These are phyloP conservation scores for Udeniomyces megalosporus DNA, from an alignment of 768 basidiomycete genomes.

Conservation along the genomic window DNA sequence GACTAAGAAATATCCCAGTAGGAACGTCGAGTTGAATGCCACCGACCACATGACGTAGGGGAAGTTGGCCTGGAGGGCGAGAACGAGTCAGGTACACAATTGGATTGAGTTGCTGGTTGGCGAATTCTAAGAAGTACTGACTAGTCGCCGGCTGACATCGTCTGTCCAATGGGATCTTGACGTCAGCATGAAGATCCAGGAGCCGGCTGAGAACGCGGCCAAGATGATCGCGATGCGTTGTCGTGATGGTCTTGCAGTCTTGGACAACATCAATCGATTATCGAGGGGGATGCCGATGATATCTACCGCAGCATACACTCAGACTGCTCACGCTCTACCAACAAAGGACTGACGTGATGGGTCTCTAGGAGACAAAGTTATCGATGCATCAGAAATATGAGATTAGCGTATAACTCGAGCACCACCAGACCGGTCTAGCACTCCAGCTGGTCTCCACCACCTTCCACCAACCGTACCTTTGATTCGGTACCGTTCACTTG, in stretches of 20 bases:
- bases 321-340: neutral
- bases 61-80: constrained; percentile 60
- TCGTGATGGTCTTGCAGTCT: constrained; percentile 18
- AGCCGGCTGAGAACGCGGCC: constrained; percentile 55
- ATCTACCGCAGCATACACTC: constrained; percentile 81
- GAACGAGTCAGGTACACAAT: neutral
- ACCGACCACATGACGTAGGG: constrained; percentile 78
- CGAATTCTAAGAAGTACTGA: constrained; percentile 30
- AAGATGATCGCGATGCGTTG: constrained; percentile 38
- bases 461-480: too few species aligned
- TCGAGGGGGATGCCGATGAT: constrained; percentile 69
- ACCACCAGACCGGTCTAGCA: too few species aligned
- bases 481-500: too few species aligned
- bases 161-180: neutral
- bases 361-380: too few species aligned
- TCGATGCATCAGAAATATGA: too few species aligned
- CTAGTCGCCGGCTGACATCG: constrained; percentile 48
- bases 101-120: neutral
- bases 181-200: constrained; percentile 49
- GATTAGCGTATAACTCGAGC: too few species aligned
- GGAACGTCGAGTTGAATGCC: constrained; percentile 73
- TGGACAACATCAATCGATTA: too few species aligned
- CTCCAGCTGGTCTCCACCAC: too few species aligned
- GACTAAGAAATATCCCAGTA: constrained; percentile 61
- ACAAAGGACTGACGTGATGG: too few species aligned